A percentile compares a stretch with the other conserved stretches of the same genome.
phyloP scores from a whole-genome alignment of 2,329 filamentous ascomycete species.

The Herpotrichia juniperi region DNA sequence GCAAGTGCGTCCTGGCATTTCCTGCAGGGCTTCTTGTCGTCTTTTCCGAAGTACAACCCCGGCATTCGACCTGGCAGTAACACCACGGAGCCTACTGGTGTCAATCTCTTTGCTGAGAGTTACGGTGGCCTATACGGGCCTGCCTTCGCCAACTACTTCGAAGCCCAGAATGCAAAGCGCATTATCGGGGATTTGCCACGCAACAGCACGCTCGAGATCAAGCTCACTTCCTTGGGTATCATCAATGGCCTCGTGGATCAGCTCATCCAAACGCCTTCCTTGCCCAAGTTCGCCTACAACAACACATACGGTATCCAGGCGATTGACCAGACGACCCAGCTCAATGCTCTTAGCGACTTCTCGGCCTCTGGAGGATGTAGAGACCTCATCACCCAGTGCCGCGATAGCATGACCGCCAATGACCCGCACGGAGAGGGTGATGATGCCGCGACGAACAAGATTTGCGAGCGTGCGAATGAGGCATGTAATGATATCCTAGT shows the following conservation, averaged over 20 bases:
- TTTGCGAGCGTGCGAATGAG: constrained; percentile 31
- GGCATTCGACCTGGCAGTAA: constrained; percentile 47
- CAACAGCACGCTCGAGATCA: constrained; percentile 63
- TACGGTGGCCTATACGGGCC: constrained; percentile 75
- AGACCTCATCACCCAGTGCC: constrained; percentile 48
- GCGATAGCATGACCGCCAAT: constrained; percentile 26
- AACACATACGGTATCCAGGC: constrained; percentile 70
- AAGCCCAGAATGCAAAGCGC: constrained; percentile 66
- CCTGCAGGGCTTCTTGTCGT: constrained; percentile 64
- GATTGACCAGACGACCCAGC: constrained; percentile 59
- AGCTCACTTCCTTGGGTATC: constrained; percentile 69
- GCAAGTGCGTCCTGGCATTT: constrained; percentile 70
- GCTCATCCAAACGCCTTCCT: constrained; percentile 64
- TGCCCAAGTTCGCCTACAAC: constrained; percentile 63
- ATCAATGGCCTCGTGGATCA: constrained; percentile 74
- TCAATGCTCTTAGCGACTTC: constrained; percentile 55
- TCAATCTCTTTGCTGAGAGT: constrained; percentile 72
- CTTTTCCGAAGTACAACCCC: constrained; percentile 65
- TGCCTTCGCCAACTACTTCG: constrained; percentile 63
- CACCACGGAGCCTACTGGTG: constrained; percentile 54
- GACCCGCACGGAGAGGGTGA: constrained; percentile 46
- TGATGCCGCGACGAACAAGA: constrained; percentile 34
- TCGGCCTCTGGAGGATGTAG: constrained; percentile 59
- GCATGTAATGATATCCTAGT: constrained; percentile 18
- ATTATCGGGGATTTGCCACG: constrained; percentile 56